Evolutionary conservation across 2,329 filamentous ascomycete genomes (phyloP), one percentile per base, ranked within the genome.

Genomic region (Penicillium hesseltinei): DNA sequence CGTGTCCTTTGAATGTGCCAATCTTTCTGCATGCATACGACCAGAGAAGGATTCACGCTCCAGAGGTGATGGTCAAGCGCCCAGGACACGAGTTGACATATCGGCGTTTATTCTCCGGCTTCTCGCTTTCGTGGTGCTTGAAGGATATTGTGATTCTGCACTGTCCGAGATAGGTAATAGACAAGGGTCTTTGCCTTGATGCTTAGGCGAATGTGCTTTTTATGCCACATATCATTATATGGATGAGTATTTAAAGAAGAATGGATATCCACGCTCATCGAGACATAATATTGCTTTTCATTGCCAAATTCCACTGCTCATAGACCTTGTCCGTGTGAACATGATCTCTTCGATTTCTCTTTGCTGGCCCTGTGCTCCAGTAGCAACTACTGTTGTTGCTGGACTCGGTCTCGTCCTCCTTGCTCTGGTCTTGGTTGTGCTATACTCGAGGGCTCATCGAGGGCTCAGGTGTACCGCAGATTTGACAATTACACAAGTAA

Each of bases 1-100:
- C 61, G 62, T 42, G 44, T 51, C 48, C 51, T 27, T 40, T 40
- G 31, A 29, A 55, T 36, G 29, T 29, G 46, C 39, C 48, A 57
- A 56, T 55, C 42, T 51, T 31, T 51, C 59, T 54, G 23, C 7
- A 51, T 62, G 53, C 56, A 59, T 57, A 56, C 49, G 52, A 61
- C 59, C 60, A 56, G 42, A 50, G 21, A 11, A 1, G 23, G 15
- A 27, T 56, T 56, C 54, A 57, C 25, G 48, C 36, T 29, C 36
- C 62, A 54, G 11, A 33, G 31, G 31, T 8, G 25, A 47, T n/a
- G 11, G 1, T 19, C 23, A 10, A 38, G 46, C 11, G 35, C 17
- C 1, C 10, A 19, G 47, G 3, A 11, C 35, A 50, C 35, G n/a
- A 40, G 35, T 40, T 40, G 47, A 50, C 17, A 9, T n/a, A 50